Base-by-base conservation (phyloP, 495 filamentous ascomycete species). In the Penicillium manginii region DNA sequence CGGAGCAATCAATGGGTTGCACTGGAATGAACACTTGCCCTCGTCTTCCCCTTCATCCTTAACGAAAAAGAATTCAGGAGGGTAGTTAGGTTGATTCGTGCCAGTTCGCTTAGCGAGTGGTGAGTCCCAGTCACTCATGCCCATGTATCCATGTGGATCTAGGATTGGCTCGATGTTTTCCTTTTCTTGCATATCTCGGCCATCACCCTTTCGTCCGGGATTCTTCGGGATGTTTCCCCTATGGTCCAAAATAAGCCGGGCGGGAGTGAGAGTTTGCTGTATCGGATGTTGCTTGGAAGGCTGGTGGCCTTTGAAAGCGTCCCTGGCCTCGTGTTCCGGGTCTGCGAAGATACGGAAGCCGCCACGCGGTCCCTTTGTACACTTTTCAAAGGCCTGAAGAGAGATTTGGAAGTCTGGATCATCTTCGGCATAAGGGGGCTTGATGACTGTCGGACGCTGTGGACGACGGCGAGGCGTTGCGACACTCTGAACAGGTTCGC, bases 141-240 rank as follows among this genome's bases (percentile, higher is more conserved):
- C 74, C 21, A 77, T 64, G n/a, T 67, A 65, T 19, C 68, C 73
- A 23, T 70, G 63, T 22, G 51, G 29, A 47, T 75, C 65, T 45
- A 80, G 32, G 29, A 75, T 70, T 14, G 78, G 78, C 54, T 78
- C 75, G n/a, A 80, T 62, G 59, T 81, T 82, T 53, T 82, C 78
- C 43, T 79, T 79, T 18, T 69, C 67, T 11, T 37, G 33, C 0
- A 52, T 14, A 19, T 55, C 14, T 19, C 48, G 50, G 22, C 51
- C 35, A 46, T 37, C 15, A 43, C n/a, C 18, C 19, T 48, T 61
- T 14, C 59, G 59, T 10, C 48, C 45, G 53, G 64, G 58, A 18
- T 29, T 56, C n/a, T 54, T 49, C 22, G 62, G 26, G 9, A 23
- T 49, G 23, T 68, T 51, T 21, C 58, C 39, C 35, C 66, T 57